Evolutionary conservation across 345 rosid genomes (phyloP), one percentile per base, ranked within the genome.

Genomic region (Ceriops tagal): DNA sequence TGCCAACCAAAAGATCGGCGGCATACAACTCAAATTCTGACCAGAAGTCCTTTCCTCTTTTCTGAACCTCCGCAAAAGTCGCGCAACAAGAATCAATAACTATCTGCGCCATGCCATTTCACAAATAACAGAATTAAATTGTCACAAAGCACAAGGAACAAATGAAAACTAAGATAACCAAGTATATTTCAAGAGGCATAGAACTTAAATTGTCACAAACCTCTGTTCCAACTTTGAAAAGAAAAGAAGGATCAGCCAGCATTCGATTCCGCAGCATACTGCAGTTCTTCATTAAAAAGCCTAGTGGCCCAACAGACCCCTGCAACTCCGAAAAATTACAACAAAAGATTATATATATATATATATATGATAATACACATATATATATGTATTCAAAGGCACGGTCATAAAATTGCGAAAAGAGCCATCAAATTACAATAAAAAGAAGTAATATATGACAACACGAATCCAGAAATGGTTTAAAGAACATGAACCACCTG

Each of bases 191-290:
- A 7, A 34, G 37, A 8, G 10, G 37, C 9, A 34, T 34, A 34
- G 37, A 8, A 34, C 37, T 34, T 34, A 8, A 24, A 24, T 24
- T 24, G 26, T 24, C 26, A 67, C 83, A 74, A 60, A 89, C 99
- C 99, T 92, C 99, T 24, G 89, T 80, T 65, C 97, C 98, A 69
- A 95, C 82, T 80, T 95, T 92, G 79, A 95, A 95, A 64, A 95
- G 96, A 71, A 93, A 91, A 51, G 98, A 92, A 39, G 98, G 97
- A 78, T 95, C 99, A 64, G 91, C 98, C 75, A 91, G 69, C 97
- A 95, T 88, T 72, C 99, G 78, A 66, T 89, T 87, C 1, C 97
- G 91, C 47, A 92, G 88, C 90, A 95, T 80, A 35, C 85, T 64
- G 81, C 96, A 87, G 1, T 87, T 83, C 74, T 80, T 83, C 82